A percentile compares a stretch with the other conserved stretches of the same genome.
Conservation (phyloP, 768 basidiomycete genomes). For the Grammothele lineata region DNA sequence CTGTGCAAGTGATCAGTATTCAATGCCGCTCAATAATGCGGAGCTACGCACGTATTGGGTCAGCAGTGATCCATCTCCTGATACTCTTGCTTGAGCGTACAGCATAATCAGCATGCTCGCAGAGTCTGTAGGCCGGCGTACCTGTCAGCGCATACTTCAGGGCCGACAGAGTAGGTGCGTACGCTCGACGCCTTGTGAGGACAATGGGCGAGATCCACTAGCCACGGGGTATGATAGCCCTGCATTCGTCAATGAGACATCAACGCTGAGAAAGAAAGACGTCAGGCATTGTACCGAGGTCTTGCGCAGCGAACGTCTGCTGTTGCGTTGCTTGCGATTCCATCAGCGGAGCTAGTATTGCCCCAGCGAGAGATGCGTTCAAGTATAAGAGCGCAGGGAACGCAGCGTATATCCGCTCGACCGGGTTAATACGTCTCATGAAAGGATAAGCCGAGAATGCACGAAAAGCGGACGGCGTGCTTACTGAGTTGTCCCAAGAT, state of each 20-base stretch:
- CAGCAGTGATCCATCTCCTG: conserved; percentile 23
- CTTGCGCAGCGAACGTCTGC: conserved; percentile 18
- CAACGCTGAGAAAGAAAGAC: no score
- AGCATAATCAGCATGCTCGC: conserved; percentile 24
- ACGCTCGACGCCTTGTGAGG: conserved; percentile 2
- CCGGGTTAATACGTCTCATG: conserved; percentile 24
- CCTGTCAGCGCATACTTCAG: no score
- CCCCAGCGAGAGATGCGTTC: conserved; percentile 23
- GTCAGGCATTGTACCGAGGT: no score
- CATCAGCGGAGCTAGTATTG: conserved; percentile 23
- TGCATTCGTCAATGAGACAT: no score
- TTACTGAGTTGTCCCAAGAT: neutral
- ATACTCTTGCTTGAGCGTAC: conserved; percentile 24
- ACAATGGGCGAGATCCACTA: no score
- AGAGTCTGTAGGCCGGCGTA: conserved; percentile 27
- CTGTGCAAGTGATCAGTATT: neutral
- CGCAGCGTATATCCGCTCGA: conserved; percentile 26
- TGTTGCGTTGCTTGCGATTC: conserved; percentile 18
- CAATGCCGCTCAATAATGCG: neutral
- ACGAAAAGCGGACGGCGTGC: neutral
- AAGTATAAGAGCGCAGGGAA: conserved; percentile 26
- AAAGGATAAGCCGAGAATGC: neutral
- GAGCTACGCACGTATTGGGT: neutral
- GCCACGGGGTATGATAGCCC: neutral
- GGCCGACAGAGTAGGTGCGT: no score